Evolutionary conservation across 2,329 filamentous ascomycete genomes (phyloP).

Genomic region (Leptographium lundbergii): DNA sequence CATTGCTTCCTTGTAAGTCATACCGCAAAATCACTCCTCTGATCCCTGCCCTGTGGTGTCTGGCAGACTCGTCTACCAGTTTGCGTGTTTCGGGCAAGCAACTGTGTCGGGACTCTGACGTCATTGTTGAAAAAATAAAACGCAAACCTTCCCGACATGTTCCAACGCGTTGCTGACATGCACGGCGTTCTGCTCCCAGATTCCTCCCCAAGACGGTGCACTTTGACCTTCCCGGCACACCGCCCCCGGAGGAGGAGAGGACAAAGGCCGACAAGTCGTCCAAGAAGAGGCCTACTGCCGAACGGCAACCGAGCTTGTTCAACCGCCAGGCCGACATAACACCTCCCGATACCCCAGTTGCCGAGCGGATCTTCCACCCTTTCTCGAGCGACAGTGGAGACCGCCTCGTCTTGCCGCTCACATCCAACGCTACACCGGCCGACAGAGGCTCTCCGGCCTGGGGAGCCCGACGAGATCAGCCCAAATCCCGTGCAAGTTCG

Average conservation of each 20-base stretch:
- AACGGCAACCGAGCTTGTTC: conserved; percentile 41
- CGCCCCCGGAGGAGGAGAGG: conserved; percentile 20
- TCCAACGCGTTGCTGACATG: neutral
- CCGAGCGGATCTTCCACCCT: conserved; percentile 32
- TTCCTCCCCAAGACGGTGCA: conserved; percentile 89
- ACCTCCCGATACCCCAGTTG: conserved; percentile 42
- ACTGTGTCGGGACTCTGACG: conserved; percentile 4
- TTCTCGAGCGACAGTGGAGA: conserved; percentile 47
- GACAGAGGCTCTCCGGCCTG: conserved; percentile 67
- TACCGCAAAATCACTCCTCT: neutral
- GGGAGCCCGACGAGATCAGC: conserved; percentile 66
- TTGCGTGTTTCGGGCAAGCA: neutral
- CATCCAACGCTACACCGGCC: conserved; percentile 49
- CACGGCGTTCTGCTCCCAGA: conserved; percentile 34
- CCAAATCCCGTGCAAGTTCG: conserved; percentile 59
- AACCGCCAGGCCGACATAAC: conserved; percentile 33
- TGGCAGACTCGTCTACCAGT: neutral
- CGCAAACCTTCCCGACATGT: neutral
- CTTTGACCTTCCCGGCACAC: conserved; percentile 56
- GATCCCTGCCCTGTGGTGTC: neutral
- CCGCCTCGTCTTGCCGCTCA: conserved; percentile 40
- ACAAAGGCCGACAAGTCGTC: conserved; percentile 14
- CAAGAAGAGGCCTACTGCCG: conserved; percentile 11
- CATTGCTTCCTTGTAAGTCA: conserved; percentile 29
- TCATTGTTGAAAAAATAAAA: conserved; percentile 3